A percentile compares a stretch with the other conserved stretches of the same genome.
phyloP scores from a whole-genome alignment of 148 eudicot genomes.

The Amaranthus palmeri region DNA sequence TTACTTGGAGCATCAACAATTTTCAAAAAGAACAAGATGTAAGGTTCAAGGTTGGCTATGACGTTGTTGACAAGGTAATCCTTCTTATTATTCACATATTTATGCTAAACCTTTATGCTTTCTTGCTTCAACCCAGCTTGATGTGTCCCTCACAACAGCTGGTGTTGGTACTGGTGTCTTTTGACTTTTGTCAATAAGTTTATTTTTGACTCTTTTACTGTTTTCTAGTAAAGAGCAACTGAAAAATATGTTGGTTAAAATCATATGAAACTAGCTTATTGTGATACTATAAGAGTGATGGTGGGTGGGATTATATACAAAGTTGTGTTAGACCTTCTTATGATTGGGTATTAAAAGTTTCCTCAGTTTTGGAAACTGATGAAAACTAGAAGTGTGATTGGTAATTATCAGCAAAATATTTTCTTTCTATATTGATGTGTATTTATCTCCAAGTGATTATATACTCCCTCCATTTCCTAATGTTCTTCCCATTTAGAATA shows the following conservation, averaged over 20 bases:
- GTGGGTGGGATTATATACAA: background rate
- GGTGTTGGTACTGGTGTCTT: background rate
- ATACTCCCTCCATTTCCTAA: too few relatives aligned
- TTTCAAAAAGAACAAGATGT: constrained; percentile 82
- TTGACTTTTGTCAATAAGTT: background rate
- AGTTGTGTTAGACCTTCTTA: background rate
- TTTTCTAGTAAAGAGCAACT: background rate
- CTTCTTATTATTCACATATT: background rate
- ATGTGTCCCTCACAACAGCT: background rate
- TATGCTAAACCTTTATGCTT: background rate
- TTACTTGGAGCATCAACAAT: constrained; percentile 56
- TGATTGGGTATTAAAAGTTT: background rate
- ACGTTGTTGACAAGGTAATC: constrained; percentile 64
- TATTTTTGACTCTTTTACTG: background rate
- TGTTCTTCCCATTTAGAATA: too few relatives aligned
- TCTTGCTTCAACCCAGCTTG: background rate
- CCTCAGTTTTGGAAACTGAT: background rate
- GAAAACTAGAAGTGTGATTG: background rate
- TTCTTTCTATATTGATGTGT: background rate
- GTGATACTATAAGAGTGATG: background rate
- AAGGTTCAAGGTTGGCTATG: constrained; percentile 82
- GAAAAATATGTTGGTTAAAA: too few relatives aligned
- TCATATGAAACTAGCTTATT: too few relatives aligned
- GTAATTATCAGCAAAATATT: background rate
- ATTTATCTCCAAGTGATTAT: background rate